These are phyloP conservation scores for Lojkania enalia DNA, from an alignment of 2,329 filamentous ascomycete genomes.

Conservation along the genomic window DNA sequence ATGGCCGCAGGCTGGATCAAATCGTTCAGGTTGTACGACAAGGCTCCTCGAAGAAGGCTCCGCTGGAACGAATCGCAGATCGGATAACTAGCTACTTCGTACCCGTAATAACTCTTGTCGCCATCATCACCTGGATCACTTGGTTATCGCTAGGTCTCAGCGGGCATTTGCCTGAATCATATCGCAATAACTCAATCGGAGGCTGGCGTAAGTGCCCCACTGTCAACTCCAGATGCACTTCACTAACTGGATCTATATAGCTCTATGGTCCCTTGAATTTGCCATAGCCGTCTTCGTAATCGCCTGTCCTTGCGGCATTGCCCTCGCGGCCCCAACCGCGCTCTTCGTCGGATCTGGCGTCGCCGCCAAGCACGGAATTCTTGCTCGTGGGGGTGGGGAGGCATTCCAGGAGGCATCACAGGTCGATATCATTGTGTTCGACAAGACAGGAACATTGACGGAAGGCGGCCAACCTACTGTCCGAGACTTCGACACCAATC, in stretches of 20 bases:
- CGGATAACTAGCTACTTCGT: constrained; percentile 70
- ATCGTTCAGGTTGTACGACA: constrained; percentile 74
- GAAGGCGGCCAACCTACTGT: constrained; percentile 54
- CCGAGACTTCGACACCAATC: too few species aligned
- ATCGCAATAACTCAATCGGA: too few species aligned
- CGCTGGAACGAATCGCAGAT: constrained; percentile 70
- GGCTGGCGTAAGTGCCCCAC: too few species aligned
- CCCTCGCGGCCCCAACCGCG: constrained; percentile 77
- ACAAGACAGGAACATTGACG: constrained; percentile 82
- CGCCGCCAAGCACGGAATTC: constrained; percentile 64
- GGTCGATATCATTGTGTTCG: constrained; percentile 72
- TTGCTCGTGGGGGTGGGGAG: too few species aligned
- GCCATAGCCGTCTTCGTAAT: constrained; percentile 74
- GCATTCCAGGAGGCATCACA: constrained; percentile 69
- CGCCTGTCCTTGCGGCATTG: constrained; percentile 78
- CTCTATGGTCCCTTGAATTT: constrained; percentile 73
- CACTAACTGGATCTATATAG: too few species aligned
- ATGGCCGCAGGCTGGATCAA: too few species aligned
- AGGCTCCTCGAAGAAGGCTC: constrained; percentile 69
- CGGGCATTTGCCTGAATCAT: constrained; percentile 59
- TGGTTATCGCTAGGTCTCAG: constrained; percentile 65
- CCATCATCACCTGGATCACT: constrained; percentile 61
- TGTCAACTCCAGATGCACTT: too few species aligned
- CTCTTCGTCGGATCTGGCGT: constrained; percentile 71
- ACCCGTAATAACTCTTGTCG: constrained; percentile 62